These are phyloP conservation scores for Sonneratia alba DNA, from an alignment of 345 rosid genomes.

Conservation along the genomic window DNA sequence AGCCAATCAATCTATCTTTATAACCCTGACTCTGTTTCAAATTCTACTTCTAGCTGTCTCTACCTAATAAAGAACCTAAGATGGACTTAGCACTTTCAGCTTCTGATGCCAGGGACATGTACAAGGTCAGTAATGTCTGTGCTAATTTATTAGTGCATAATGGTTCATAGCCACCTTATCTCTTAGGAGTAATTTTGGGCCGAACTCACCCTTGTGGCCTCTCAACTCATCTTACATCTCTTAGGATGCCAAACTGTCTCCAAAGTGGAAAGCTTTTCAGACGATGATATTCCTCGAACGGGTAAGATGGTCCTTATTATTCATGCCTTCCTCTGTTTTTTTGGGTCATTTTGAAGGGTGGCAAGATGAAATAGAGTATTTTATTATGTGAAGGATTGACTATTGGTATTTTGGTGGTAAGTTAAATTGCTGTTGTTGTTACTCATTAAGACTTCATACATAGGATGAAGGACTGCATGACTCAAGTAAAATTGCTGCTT, in stretches of 20 bases:
- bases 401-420: background rate
- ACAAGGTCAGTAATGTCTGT: conserved; percentile 40
- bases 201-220: background rate
- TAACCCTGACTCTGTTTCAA: conserved; percentile 6
- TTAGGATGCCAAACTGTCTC: conserved; percentile 59
- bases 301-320: conserved; percentile 32
- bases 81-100: conserved; percentile 36
- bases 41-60: conserved; percentile 20
- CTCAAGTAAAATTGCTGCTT: conserved; percentile 83
- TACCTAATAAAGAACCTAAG: conserved; percentile 27
- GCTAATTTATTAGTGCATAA: background rate
- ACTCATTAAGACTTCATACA: conserved; percentile 1
- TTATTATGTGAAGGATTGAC: background rate
- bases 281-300: conserved; percentile 74
- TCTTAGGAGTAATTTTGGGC: background rate
- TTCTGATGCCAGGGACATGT: conserved; percentile 55
- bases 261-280: conserved; percentile 93
- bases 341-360: background rate
- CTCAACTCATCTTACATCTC: background rate
- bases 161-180: background rate
- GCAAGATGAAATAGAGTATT: background rate
- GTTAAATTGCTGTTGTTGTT: background rate
- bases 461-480: conserved; percentile 77
- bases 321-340: background rate
- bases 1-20: background rate